Evolutionary conservation across 208 protist species (phyloP), one percentile per base, ranked within the genome.

Genomic region (Phytomonas sp.): DNA sequence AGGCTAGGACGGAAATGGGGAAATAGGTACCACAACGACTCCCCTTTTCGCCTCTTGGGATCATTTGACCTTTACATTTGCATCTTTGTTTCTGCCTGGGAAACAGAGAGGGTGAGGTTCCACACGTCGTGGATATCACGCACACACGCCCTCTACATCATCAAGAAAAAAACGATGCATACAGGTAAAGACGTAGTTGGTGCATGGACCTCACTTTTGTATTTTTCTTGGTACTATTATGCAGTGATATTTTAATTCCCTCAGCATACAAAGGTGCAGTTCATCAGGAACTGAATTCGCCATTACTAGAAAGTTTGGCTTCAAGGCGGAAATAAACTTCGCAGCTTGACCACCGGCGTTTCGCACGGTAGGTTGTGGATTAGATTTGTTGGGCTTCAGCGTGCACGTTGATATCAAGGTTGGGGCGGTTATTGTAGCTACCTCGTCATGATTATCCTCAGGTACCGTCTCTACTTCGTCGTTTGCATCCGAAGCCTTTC

Each of bases 141-240:
- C 46, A 56, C 11, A 26, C 46, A 56, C 11, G 5, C 46, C 46
- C 20, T 56, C 20, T 23, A 5, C 20, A 56, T 23, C 8, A 11
- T 17, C 46, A 26, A 20, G 23, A 56, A 34, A 34, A 34, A 34
- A 34, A 34, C 33, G 33, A 34, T 6, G 46, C 26, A 26, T 56
- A 26, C 46, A 26, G 4, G 9, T 56, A 23, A 56, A 56, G 46
- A 26, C 20, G 23, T 56, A 56, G 46, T 56, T 26, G 26, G 46
- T 56, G 0, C 20, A 26, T 56, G 46, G 6, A 56, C 46, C 46
- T 40, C 29, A 31, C 67, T 65, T 33, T 29, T 53, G 3, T 59
- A 33, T 26, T 64, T 64, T 13, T 65, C 23, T 65, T 60, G 61
- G 20, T 40, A 65, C 37, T 2, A 65, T 65, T 65, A 65, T 65